phyloP scores from a whole-genome alignment of 257 asterid genomes.

The Henckelia pumila region DNA sequence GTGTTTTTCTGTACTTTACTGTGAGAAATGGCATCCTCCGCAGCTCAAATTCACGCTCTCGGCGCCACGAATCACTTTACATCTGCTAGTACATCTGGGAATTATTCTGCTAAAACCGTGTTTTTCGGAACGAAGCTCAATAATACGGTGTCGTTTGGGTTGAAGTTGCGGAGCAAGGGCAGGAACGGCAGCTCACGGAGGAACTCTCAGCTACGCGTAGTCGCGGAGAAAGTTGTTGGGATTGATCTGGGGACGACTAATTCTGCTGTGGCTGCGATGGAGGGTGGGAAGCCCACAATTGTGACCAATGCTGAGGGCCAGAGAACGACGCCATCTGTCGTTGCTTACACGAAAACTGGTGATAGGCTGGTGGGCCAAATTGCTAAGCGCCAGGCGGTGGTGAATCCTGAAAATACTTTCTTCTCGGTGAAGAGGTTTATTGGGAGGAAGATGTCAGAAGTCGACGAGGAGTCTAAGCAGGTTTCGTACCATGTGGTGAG shows the following conservation, averaged over 20 bases:
- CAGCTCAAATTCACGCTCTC: constrained; percentile 56
- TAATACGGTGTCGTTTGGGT: constrained; percentile 29
- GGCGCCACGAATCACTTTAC: constrained; percentile 34
- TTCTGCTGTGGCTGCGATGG: constrained; percentile 86
- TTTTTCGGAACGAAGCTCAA: constrained; percentile 38
- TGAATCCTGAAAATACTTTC: constrained; percentile 68
- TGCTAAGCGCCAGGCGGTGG: constrained; percentile 78
- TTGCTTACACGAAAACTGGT: constrained; percentile 67
- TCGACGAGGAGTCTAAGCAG: constrained; percentile 76
- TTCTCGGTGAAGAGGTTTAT: constrained; percentile 75
- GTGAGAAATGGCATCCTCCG: constrained; percentile 37
- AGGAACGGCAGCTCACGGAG: constrained; percentile 13
- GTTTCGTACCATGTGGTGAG: constrained; percentile 64
- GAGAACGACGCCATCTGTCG: constrained; percentile 77
- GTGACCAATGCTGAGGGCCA: constrained; percentile 75
- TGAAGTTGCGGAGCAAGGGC: constrained; percentile 29
- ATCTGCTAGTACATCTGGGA: constrained; percentile 19
- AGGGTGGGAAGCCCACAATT: constrained; percentile 77
- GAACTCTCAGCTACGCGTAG: constrained; percentile 42
- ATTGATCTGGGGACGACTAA: constrained; percentile 75
- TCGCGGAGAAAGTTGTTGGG: constrained; percentile 76
- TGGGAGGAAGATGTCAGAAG: constrained; percentile 77
- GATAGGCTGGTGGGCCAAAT: constrained; percentile 75
- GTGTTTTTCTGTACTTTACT: background rate
- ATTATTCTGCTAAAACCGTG: constrained; percentile 22